Percentiles rank a stretch among this genome's conserved stretches.
Conservation (phyloP, 1,139 yeast genomes). For the Taiozyma onychis region DNA sequence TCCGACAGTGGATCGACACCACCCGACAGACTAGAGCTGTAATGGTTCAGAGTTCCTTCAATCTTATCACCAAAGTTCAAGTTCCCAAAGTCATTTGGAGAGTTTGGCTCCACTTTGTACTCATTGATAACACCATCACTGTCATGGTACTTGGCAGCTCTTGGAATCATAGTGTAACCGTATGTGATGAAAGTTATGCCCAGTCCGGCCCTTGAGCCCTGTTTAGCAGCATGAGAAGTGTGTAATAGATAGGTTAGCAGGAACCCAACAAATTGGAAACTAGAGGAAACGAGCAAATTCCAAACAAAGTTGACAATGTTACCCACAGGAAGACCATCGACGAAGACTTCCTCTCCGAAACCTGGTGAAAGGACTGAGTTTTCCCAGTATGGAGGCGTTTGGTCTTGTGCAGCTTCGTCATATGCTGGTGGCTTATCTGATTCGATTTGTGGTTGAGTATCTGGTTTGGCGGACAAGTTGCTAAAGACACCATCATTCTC, state of each 20-base stretch:
- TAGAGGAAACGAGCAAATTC: conserved; percentile 83
- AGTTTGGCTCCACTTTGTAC: conserved; percentile 41
- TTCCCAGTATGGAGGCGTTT: conserved; percentile 97
- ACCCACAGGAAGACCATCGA: conserved; percentile 97
- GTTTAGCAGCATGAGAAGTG: conserved; percentile 95
- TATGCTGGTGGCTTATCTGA: conserved; percentile 80
- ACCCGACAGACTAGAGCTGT: conserved; percentile 35
- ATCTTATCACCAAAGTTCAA: conserved; percentile 26
- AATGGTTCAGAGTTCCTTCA: conserved; percentile 43
- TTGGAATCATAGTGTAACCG: conserved; percentile 69
- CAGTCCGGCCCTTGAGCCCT: conserved; percentile 90
- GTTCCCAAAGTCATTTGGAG: conserved; percentile 43
- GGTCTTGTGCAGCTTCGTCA: conserved; percentile 92
- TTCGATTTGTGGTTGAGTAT: conserved; percentile 34
- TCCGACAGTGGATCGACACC: conserved; percentile 30
- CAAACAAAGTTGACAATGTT: conserved; percentile 80
- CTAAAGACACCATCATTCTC: conserved; percentile 86
- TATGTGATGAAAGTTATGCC: conserved; percentile 79
- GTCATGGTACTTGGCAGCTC: conserved; percentile 15
- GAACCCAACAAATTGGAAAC: conserved; percentile 93
- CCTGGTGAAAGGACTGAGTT: conserved; percentile 80
- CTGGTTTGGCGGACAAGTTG: conserved; percentile 84
- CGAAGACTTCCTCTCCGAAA: conserved; percentile 80
- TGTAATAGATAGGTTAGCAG: conserved; percentile 84
- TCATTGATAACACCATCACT: conserved; percentile 28